Conservation (phyloP, 495 filamentous ascomycete species). For the Cudoniella acicularis region DNA sequence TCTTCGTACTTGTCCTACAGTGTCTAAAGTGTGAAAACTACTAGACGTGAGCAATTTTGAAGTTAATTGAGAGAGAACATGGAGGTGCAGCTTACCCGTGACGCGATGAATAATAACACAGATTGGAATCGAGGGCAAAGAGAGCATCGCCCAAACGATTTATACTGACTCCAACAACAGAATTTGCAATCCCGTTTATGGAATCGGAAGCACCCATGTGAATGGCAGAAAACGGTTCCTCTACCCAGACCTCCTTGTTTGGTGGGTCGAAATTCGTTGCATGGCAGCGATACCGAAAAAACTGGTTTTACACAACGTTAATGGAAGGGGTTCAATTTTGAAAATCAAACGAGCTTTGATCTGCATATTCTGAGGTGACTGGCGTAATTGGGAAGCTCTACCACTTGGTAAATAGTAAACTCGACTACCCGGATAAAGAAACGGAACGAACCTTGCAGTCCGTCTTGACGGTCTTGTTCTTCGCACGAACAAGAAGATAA, state of each 20-base stretch:
- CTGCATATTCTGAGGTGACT: no score
- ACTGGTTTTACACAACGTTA: neutral
- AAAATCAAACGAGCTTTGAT: neutral
- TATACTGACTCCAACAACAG: neutral
- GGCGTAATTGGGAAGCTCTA: no score
- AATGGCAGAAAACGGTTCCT: neutral
- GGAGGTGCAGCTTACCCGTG: neutral
- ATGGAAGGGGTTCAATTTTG: neutral
- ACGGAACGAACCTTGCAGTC: neutral
- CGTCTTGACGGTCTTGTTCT: neutral
- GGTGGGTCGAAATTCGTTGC: neutral
- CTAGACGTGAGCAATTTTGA: neutral
- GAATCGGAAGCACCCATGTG: neutral
- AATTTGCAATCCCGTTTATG: neutral
- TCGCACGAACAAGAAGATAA: neutral
- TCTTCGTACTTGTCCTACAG: neutral
- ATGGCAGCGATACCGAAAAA: neutral
- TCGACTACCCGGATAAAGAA: no score
- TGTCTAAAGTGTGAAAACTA: neutral
- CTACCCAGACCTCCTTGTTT: neutral
- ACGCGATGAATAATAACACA: slow-evolving; percentile 1
- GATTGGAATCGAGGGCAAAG: neutral
- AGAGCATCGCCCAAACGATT: neutral
- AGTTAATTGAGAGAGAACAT: neutral
- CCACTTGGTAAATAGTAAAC: no score